Percentiles rank a stretch among this genome's conserved stretches.
phyloP scores from a whole-genome alignment of 2,329 filamentous ascomycete genomes.

The Arthrobotrys conoides region DNA sequence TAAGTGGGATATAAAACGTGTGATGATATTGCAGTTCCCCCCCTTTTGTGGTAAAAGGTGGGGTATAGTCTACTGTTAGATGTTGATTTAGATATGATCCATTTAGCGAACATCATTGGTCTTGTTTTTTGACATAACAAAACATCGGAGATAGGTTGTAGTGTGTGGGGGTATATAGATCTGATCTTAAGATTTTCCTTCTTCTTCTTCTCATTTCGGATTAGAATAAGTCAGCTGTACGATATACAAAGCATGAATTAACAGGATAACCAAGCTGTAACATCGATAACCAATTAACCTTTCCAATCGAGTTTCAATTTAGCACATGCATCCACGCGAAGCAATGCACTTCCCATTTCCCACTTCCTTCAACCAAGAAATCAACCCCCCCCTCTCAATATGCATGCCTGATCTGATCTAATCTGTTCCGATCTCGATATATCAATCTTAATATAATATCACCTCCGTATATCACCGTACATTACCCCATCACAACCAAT shows the following conservation, averaged over 20 bases:
- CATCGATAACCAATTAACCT: too few species aligned
- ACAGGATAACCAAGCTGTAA: too few species aligned
- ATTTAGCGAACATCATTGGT: conserved; percentile 13
- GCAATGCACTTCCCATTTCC: too few species aligned
- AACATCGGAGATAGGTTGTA: neutral
- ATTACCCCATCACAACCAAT: neutral
- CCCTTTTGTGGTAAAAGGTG: too few species aligned
- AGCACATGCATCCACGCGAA: too few species aligned
- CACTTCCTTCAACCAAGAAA: too few species aligned
- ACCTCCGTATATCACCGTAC: neutral
- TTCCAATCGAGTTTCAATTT: too few species aligned
- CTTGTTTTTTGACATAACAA: too few species aligned
- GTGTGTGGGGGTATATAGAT: neutral
- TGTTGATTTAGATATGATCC: neutral
- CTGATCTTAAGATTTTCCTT: conserved; percentile 2
- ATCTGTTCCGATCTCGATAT: neutral
- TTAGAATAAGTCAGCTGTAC: neutral
- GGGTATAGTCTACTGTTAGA: too few species aligned
- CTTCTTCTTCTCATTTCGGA: neutral
- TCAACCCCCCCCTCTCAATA: too few species aligned
- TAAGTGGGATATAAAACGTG: neutral
- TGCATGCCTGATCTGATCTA: neutral
- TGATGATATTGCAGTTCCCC: conserved; percentile 8
- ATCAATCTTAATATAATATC: neutral
- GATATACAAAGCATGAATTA: neutral